phyloP scores from a whole-genome alignment of 805 yeast species.

The Debaryomyces prosopidis region DNA sequence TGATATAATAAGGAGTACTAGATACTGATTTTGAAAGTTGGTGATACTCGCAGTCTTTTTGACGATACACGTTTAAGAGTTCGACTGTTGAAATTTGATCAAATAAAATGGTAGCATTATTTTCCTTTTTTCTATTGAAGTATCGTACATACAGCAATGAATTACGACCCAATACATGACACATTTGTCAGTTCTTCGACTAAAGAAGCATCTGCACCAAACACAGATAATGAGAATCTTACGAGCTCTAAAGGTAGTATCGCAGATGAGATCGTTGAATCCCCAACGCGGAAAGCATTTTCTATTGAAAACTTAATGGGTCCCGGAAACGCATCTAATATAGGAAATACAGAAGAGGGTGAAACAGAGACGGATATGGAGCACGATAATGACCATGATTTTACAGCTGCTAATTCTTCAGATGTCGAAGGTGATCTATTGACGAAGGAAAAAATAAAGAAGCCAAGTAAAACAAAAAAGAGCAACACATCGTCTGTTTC shows the following conservation, averaged over 20 bases:
- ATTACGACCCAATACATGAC: conserved; percentile 47
- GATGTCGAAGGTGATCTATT: neutral
- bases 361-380: conserved; percentile 3
- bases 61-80: neutral
- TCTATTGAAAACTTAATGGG: conserved; percentile 14
- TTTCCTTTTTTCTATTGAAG: neutral
- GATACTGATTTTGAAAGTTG: neutral
- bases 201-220: neutral
- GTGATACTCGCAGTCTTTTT: neutral
- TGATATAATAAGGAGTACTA: neutral
- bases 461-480: conserved; percentile 16
- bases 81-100: neutral
- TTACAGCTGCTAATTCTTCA: conserved; percentile 1
- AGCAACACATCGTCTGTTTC: conserved; percentile 17
- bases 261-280: neutral
- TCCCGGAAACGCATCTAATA: conserved; percentile 1
- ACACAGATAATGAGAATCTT: neutral
- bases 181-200: conserved; percentile 17
- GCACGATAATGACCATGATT: conserved; percentile 3
- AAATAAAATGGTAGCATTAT: neutral
- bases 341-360: conserved; percentile 4
- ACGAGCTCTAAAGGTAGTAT: neutral
- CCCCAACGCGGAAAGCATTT: conserved; percentile 8
- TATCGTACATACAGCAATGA: conserved; percentile 23
- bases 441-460: conserved; percentile 3